These are phyloP conservation scores for Cenchrus americanus DNA, from an alignment of 176 grass and related monocot genomes.

Conservation along the genomic window DNA sequence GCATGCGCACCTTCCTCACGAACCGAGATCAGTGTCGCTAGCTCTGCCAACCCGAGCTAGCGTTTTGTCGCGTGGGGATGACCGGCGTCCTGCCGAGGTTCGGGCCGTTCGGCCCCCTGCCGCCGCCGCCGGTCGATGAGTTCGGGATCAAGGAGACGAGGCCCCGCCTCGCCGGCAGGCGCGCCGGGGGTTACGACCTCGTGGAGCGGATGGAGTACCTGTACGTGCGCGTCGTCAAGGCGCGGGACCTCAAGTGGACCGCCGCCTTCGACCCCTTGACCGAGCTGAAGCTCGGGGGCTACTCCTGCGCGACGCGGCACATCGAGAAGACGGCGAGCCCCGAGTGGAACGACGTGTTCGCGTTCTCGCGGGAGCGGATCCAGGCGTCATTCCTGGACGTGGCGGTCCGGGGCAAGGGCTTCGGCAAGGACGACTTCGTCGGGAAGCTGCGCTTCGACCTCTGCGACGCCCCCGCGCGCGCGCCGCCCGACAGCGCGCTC, in stretches of 20 bases:
- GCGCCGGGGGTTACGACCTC: constrained; percentile 63
- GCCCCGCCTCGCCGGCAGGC: constrained; percentile 43
- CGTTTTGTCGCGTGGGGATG: background rate
- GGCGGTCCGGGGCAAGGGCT: constrained; percentile 41
- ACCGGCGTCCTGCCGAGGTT: constrained; percentile 54
- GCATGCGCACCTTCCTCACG: background rate
- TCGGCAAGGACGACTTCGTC: constrained; percentile 56
- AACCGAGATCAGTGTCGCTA: background rate
- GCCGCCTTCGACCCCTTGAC: constrained; percentile 49
- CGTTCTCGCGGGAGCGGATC: constrained; percentile 60
- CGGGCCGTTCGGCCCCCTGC: constrained; percentile 27
- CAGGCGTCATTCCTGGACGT: constrained; percentile 50
- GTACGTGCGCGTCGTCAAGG: constrained; percentile 79
- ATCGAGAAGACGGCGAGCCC: constrained; percentile 59
- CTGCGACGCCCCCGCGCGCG: constrained; percentile 44
- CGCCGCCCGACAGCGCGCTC: constrained; percentile 52
- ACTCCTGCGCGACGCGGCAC: constrained; percentile 57
- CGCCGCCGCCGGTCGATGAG: constrained; percentile 19
- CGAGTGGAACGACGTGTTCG: constrained; percentile 78
- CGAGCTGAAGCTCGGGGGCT: constrained; percentile 49
- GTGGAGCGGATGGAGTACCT: constrained; percentile 87
- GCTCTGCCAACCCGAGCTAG: background rate
- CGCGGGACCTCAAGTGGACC: constrained; percentile 52
- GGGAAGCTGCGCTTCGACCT: constrained; percentile 53
- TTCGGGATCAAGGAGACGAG: constrained; percentile 63